phyloP scores from a whole-genome alignment of 192 early-diverging fungal genomes.

The Backusella tuberculispora region DNA sequence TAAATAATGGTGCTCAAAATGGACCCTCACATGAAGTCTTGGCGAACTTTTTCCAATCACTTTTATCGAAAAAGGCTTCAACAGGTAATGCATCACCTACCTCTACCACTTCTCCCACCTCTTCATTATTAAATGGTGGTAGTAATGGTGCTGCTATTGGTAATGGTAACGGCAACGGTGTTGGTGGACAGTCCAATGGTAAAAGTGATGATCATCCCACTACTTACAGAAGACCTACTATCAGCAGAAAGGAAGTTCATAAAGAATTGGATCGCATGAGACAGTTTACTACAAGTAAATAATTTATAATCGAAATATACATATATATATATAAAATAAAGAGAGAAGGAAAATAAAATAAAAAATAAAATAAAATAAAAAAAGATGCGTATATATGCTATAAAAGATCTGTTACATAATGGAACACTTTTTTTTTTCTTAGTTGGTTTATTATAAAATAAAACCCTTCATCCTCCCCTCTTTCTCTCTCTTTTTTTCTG shows the following conservation, averaged over 20 bases:
- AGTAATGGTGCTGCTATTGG: neutral
- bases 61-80: slow-evolving; percentile 65
- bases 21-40: slow-evolving; percentile 71
- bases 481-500: neutral
- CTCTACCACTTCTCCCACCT: neutral
- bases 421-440: too few relatives aligned
- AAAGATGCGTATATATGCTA: too few relatives aligned
- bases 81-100: slow-evolving; percentile 16
- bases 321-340: neutral
- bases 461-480: neutral
- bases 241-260: slow-evolving; percentile 41
- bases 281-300: slow-evolving; percentile 26
- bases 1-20: slow-evolving; percentile 2
- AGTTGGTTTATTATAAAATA: neutral
- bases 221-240: slow-evolving; percentile 17
- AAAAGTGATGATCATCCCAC: slow-evolving; percentile 21
- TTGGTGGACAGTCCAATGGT: neutral
- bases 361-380: too few relatives aligned
- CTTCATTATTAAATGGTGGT: neutral
- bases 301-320: neutral
- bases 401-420: too few relatives aligned
- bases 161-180: slow-evolving; percentile 6
- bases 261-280: slow-evolving; percentile 42
- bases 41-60: slow-evolving; percentile 89
- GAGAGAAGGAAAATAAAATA: too few relatives aligned